Evolutionary conservation across 371 early-diverging fungal genomes (phyloP).

Genomic region (Mucor racemosus): DNA sequence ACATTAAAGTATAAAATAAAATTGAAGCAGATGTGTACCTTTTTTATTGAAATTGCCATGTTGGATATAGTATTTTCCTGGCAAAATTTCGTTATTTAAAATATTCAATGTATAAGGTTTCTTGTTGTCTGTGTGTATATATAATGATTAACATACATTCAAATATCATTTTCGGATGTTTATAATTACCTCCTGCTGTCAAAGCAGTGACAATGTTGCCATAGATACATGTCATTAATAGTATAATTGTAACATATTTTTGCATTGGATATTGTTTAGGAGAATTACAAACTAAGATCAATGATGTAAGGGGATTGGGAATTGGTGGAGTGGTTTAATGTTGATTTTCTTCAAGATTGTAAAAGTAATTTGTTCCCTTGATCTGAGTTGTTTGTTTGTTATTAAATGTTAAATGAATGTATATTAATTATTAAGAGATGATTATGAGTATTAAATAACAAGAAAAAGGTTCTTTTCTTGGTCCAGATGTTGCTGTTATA

Average conservation of each 20-base stretch:
- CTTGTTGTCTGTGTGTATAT: not conserved
- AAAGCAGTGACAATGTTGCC: not conserved
- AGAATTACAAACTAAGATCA: too few species aligned
- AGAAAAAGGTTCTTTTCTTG: slow-evolving; percentile 3
- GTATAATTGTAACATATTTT: not conserved
- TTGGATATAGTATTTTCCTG: not conserved
- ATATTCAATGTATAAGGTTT: not conserved
- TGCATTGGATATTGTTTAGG: too few species aligned
- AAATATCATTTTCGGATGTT: not conserved
- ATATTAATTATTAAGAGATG: not conserved
- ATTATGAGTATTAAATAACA: not conserved
- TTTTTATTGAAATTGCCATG: not conserved
- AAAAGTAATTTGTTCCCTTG: not conserved
- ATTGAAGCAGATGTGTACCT: not conserved
- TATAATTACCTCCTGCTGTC: not conserved
- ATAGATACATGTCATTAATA: not conserved
- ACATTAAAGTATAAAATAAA: not conserved
- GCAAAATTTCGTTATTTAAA: not conserved
- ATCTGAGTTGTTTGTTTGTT: not conserved
- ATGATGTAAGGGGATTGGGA: too few species aligned
- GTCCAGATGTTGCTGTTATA: slow-evolving; percentile 7
- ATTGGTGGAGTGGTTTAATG: too few species aligned
- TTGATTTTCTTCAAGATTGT: not conserved
- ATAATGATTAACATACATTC: not conserved
- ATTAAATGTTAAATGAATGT: slow-evolving; percentile 2